Conservation (phyloP, 75 land plant species). For the Sequoia sempervirens region DNA sequence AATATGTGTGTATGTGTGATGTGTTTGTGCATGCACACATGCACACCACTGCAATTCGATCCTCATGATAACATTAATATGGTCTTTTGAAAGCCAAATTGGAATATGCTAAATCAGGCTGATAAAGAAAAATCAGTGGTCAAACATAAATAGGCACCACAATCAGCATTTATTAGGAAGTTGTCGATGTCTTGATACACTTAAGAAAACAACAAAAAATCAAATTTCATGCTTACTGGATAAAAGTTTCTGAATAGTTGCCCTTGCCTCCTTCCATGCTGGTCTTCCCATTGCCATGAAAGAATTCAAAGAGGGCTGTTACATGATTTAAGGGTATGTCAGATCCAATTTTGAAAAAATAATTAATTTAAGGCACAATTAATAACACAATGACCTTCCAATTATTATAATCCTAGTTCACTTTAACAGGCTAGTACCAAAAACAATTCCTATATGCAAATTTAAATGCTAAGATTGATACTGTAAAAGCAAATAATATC, state of each 20-base stretch:
- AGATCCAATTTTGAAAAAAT: not conserved
- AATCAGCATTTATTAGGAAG: not conserved
- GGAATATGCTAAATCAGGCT: not conserved
- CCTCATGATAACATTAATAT: not conserved
- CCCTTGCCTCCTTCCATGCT: slow-evolving; percentile 97
- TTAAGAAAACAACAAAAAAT: not conserved
- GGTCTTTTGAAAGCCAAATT: not conserved
- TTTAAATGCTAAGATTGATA: not conserved
- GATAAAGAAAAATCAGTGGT: not conserved
- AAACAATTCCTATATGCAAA: not conserved
- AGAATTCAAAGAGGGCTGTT: slow-evolving; percentile 72
- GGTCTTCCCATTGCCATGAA: slow-evolving; percentile 89
- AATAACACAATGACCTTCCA: not conserved
- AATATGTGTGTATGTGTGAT: no score
- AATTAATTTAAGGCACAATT: not conserved
- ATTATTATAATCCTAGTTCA: not conserved
- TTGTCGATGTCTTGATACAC: not conserved
- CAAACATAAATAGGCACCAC: not conserved
- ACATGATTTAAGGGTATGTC: not conserved
- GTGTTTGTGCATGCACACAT: no score
- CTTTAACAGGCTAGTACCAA: not conserved
- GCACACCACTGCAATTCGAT: not conserved
- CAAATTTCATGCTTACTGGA: slow-evolving; percentile 44
- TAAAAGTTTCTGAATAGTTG: slow-evolving; percentile 72
- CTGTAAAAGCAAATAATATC: not conserved